Conservation (phyloP, 176 grass and related monocot species). For the Cenchrus americanus region DNA sequence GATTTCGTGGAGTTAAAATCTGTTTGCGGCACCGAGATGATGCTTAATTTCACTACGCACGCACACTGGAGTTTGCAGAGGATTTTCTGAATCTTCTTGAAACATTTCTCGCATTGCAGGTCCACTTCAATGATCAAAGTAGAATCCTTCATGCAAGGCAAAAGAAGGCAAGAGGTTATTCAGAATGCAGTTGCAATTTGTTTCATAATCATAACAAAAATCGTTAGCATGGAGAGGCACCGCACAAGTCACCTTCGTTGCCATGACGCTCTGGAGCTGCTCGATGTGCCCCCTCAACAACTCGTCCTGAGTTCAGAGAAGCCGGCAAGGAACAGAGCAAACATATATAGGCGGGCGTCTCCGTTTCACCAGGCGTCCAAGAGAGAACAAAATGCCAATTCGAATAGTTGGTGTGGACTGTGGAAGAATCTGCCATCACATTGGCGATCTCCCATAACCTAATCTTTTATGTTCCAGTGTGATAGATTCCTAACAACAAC, state of each 20-base stretch:
- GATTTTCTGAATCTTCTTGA: conserved; percentile 57
- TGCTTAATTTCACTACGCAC: neutral
- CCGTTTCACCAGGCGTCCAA: neutral
- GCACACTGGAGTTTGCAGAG: conserved; percentile 50
- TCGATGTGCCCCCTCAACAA: neutral
- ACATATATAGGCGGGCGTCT: conserved; percentile 32
- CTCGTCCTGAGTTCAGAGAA: conserved; percentile 13
- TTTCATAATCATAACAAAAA: neutral
- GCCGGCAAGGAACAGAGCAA: neutral
- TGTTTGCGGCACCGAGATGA: neutral
- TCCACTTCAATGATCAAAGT: conserved; percentile 48
- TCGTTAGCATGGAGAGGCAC: neutral
- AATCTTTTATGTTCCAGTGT: neutral
- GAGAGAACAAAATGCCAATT: conserved; percentile 26
- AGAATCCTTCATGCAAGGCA: neutral
- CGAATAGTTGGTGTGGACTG: neutral
- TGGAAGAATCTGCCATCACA: neutral
- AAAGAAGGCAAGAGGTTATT: no score
- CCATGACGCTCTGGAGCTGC: conserved; percentile 13
- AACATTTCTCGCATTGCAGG: conserved; percentile 52
- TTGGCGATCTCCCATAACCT: neutral
- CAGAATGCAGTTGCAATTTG: neutral
- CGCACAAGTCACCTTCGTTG: conserved; percentile 30
- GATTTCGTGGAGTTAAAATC: neutral
- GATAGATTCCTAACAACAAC: conserved; percentile 30